Percentiles rank a stretch among this genome's conserved stretches.
Conservation (phyloP, 2,329 filamentous ascomycete species). For the Sporothrix globosa region DNA sequence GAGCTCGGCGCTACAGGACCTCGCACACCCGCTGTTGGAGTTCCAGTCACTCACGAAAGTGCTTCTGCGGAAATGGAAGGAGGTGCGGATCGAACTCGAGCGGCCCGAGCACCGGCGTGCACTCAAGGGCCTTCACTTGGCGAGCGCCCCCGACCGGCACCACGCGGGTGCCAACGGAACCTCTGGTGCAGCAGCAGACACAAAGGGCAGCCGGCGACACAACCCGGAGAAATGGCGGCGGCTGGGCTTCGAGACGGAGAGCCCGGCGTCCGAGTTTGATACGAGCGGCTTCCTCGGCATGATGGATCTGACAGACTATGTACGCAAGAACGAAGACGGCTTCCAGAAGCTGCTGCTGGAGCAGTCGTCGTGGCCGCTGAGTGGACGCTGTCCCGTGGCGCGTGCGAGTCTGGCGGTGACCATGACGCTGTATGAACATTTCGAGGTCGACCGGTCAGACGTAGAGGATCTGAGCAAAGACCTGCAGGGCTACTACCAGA, state of each 20-base stretch:
- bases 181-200: slow-evolving; percentile 41
- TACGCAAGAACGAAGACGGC: slow-evolving; percentile 85
- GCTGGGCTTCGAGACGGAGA: slow-evolving; percentile 89
- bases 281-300: slow-evolving; percentile 86
- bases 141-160: slow-evolving; percentile 68
- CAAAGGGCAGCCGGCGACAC: slow-evolving; percentile 70
- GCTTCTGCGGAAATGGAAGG: slow-evolving; percentile 82
- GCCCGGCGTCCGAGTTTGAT: slow-evolving; percentile 82
- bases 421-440: slow-evolving; percentile 88
- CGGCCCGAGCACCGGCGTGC: slow-evolving; percentile 85
- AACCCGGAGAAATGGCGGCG: slow-evolving; percentile 92
- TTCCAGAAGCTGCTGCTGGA: slow-evolving; percentile 93
- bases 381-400: slow-evolving; percentile 82
- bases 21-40: slow-evolving; percentile 86
- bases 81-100: slow-evolving; percentile 82
- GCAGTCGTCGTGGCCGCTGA: slow-evolving; percentile 72
- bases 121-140: slow-evolving; percentile 81
- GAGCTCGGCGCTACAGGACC: slow-evolving; percentile 85
- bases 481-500: slow-evolving; percentile 67
- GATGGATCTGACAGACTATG: slow-evolving; percentile 96
- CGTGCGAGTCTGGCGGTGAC: slow-evolving; percentile 86
- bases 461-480: slow-evolving; percentile 68
- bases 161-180: slow-evolving; percentile 41
- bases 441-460: slow-evolving; percentile 85
- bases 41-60: slow-evolving; percentile 92